These are phyloP conservation scores for Prunus kanzakura DNA, from an alignment of 306 rosid genomes.

Conservation along the genomic window DNA sequence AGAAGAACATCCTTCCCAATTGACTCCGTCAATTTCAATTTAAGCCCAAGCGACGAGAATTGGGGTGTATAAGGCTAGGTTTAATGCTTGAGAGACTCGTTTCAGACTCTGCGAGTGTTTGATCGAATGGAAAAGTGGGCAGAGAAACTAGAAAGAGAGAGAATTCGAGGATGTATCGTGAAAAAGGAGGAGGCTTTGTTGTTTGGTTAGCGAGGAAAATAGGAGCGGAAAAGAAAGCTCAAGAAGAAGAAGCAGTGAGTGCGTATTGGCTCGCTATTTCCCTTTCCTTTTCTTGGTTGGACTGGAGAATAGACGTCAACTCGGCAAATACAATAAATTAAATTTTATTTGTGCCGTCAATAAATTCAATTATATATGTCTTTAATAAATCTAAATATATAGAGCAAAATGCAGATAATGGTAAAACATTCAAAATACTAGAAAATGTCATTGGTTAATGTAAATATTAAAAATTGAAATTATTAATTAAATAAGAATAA, in stretches of 20 bases:
- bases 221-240: neutral
- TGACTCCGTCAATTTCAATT: constrained; percentile 23
- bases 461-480: too few species aligned
- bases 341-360: too few species aligned
- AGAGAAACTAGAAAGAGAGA: neutral
- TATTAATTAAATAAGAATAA: too few species aligned
- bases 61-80: neutral
- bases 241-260: neutral
- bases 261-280: neutral
- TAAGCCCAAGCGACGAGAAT: constrained; percentile 17
- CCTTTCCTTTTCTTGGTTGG: neutral
- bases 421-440: too few species aligned
- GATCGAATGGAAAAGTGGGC: neutral
- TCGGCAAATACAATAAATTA: neutral
- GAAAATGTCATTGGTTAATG: too few species aligned
- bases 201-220: constrained; percentile 1
- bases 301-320: neutral
- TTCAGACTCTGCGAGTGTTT: neutral
- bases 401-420: too few species aligned
- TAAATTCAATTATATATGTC: too few species aligned
- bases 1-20: constrained; percentile 61
- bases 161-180: neutral
- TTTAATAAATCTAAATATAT: too few species aligned
- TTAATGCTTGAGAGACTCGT: neutral
- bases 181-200: neutral